Base-by-base conservation (phyloP, 352 stramenopile genomes). In the Aphanomyces astaci region DNA sequence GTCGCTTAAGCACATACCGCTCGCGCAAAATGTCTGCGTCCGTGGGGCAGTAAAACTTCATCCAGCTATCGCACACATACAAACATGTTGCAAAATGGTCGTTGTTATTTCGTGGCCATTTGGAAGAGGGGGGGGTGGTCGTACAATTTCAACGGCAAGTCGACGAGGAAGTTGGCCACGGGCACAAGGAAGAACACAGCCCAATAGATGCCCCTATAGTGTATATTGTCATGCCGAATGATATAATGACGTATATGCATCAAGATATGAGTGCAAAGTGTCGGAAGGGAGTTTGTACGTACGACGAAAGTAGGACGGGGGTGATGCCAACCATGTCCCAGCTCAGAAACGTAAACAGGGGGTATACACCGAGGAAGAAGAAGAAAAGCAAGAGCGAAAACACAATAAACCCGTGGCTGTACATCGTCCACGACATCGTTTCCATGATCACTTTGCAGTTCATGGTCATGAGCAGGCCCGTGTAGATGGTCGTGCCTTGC, bases 371-470 rank as follows among this genome's bases (percentile, higher is more conserved):
- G 32, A 90, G 64, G 56, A 89, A 90, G 48, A 75, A 78, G 63
- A 88, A 80, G 65, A 84, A 92, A 11, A 90, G 66, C 43, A 65
- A 72, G 7, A 90, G 11, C 43, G 80, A 88, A 59, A 82, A 87
- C 10, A 73, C 65, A 27, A 92, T 64, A 51, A 87, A 78, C 24
- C 77, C 57, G 13, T 71, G 62, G 71, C 88, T 88, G 72, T 80
- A 87, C 63, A 84, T 86, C 49, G 80, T 92, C 84, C 84, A 92
- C 31, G 76, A 88, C n/a, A 84, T 71, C 5, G 84, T 90, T 71
- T 90, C 81, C 32, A 92, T 54, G 3, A 84, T 67, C n/a, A 92
- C 84, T 72, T 92, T 92, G 54, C 76, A 11, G 53, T 92, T 92
- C 32, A 81, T 81, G 9, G 84, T 87, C 80, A 90, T 86, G 57